Conservation (phyloP, 768 basidiomycete species). For the Scleroderma bovista region DNA sequence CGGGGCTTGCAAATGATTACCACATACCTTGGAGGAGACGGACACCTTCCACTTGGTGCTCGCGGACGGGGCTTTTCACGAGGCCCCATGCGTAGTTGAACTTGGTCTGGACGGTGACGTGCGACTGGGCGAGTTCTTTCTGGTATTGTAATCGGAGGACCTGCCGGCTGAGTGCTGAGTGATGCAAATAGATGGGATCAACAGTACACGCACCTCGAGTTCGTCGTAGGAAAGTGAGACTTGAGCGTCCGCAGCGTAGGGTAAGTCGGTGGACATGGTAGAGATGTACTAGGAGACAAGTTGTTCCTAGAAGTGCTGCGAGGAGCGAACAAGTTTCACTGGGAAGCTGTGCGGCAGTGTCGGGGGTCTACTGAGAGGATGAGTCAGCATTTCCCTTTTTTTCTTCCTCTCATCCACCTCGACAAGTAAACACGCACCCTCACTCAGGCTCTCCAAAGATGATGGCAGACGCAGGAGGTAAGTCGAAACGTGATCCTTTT, state of each 20-base stretch:
- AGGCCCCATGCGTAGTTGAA: conserved; percentile 98
- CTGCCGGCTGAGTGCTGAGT: conserved; percentile 34
- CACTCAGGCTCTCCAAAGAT: too few relatives aligned
- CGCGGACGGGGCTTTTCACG: conserved; percentile 81
- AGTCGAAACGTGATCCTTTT: too few relatives aligned
- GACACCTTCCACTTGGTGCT: conserved; percentile 91
- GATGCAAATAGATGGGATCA: background rate
- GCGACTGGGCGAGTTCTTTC: conserved; percentile 77
- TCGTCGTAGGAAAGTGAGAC: conserved; percentile 86
- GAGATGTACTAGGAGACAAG: conserved; percentile 3
- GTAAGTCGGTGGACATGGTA: conserved; percentile 73
- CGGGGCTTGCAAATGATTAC: background rate
- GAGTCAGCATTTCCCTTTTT: conserved; percentile 17
- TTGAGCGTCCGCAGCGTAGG: conserved; percentile 94
- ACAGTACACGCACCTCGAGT: conserved; percentile 55
- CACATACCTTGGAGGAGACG: conserved; percentile 77
- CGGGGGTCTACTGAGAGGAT: conserved; percentile 17
- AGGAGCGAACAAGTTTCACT: conserved; percentile 6
- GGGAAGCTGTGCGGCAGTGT: conserved; percentile 2
- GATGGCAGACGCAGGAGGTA: conserved; percentile 55
- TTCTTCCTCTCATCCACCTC: conserved; percentile 4
- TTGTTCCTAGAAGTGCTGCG: too few relatives aligned
- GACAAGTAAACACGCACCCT: too few relatives aligned
- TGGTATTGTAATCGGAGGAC: conserved; percentile 84
- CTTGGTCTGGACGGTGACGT: conserved; percentile 90